Evolutionary conservation across 805 yeast species (phyloP), one percentile per base, ranked within the genome.

Genomic region (Brettanomyces anomalus): DNA sequence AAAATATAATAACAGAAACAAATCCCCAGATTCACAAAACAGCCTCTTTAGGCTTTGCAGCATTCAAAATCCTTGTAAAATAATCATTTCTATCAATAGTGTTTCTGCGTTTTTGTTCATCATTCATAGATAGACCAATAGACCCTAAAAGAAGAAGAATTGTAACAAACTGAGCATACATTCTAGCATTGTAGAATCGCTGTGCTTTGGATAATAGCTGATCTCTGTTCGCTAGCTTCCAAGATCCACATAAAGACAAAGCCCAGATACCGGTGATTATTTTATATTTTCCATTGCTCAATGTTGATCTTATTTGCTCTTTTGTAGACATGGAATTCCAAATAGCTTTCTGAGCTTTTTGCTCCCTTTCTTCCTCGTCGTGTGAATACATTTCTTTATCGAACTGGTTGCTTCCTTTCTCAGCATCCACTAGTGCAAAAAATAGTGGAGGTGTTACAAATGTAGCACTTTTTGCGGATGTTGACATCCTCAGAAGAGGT

Each of bases 91-190:
- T 63, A 33, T 50, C 39, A 13, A 54, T 57, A 50, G 77, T 24
- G 28, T 36, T 36, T 36, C 39, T 19, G 8, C 14, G 21, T 24
- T 24, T 24, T 11, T 24, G 72, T 49, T 74, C 78, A 52, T 82
- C 87, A 49, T 77, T 80, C 63, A 79, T 72, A 37, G 80, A 70
- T 50, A 81, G 64, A 41, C 79, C 78, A 55, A 86, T 72, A 0
- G 93, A 77, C 18, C 79, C 87, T 43, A 85, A 62, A 49, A 85
- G 65, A 47, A 85, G 65, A 10, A 74, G 73, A 42, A 86, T 88
- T 2, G 95, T 83, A 43, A 84, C 64, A 49, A 82, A 85, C 62
- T 86, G 95, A 10, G 95, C 95, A 58, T 85, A 85, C 84, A 85
- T 85, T 74, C 95, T 79, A 28, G 94, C 94, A 58, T 82, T 89